Evolutionary conservation across 2,329 filamentous ascomycete genomes (phyloP), one percentile per base, ranked within the genome.

Genomic region (Setomelanomma holmii): DNA sequence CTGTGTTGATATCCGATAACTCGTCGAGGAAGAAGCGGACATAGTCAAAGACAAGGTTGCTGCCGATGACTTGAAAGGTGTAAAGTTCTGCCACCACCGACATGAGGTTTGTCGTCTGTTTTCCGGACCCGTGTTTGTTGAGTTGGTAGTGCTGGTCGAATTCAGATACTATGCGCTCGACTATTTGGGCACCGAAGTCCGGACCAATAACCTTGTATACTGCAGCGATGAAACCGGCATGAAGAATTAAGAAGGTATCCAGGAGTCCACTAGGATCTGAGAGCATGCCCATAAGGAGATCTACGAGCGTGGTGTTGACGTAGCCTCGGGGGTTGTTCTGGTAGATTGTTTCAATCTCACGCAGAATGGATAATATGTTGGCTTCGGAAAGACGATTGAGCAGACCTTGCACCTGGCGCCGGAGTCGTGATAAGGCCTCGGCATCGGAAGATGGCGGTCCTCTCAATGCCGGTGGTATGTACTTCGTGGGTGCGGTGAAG

Each of bases 331-430:
- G 88, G 62, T 96, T 86, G 36, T 88, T 86, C 48, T 88, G 84
- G 71, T 98, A 99, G 1, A 98, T 79, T 55, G 88, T 86, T 68
- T 96, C 91, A 24, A 96, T 82, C 16, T 96, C 89, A 38, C 84
- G 84, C 3, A 97, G 78, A 46, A 98, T 96, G 1, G 90, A 89
- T 5, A 96, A 75, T 57, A 99, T 81, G 64, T 95, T 98, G 33
- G 91, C 87, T 69, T 98, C 93, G 0, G 95, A 97, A 24, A 99
- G 81, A 69, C 93, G 89, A 74, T 99, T 99, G 69, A 99, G 83
- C 16, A 95, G 82, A 68, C 95, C 93, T 71, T 98, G 92, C 0
- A 91, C 82, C 67, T 96, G 91, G 56, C 91, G 86, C 52, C 87
- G 86, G 43, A 99, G 78, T 34, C 89, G 86, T 11, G 81, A 80